Evolutionary conservation across 1,284 basidiomycete genomes (phyloP).

Genomic region (Leccinum subspadiceum): DNA sequence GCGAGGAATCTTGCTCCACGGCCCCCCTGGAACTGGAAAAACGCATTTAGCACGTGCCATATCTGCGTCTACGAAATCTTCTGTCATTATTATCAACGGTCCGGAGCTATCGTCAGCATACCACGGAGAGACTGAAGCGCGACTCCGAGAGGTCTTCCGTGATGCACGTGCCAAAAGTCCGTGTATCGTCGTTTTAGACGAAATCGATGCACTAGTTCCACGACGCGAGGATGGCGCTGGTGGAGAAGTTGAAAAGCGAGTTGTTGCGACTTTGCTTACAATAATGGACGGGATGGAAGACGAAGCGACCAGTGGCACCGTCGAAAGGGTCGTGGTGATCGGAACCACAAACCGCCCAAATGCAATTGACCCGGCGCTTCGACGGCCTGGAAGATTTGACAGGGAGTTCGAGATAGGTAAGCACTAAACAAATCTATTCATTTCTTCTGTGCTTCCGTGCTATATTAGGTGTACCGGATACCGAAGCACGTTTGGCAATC

Average conservation of each 20-base stretch:
- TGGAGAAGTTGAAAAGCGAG: conserved; percentile 93
- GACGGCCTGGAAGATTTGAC: conserved; percentile 94
- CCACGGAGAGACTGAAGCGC: conserved; percentile 95
- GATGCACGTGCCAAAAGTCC: conserved; percentile 82
- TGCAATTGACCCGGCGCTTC: conserved; percentile 92
- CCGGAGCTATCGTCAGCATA: conserved; percentile 94
- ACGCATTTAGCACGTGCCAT: conserved; percentile 91
- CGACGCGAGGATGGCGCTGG: conserved; percentile 83
- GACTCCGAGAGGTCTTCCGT: conserved; percentile 85
- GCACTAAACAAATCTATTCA: conserved; percentile 13
- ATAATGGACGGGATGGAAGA: conserved; percentile 92
- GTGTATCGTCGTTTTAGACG: conserved; percentile 93
- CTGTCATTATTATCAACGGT: conserved; percentile 88
- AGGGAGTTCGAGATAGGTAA: conserved; percentile 95
- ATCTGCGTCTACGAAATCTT: conserved; percentile 75
- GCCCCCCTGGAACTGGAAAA: conserved; percentile 93
- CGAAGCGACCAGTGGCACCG: conserved; percentile 41
- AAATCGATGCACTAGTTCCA: conserved; percentile 95
- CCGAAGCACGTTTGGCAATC: conserved; percentile 79
- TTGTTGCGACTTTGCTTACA: conserved; percentile 93
- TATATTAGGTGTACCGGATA: conserved; percentile 80
- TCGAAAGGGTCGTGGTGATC: conserved; percentile 82
- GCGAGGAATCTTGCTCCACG: conserved; percentile 86
- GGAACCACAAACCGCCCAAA: conserved; percentile 98
- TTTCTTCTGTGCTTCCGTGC: conserved; percentile 4